phyloP scores from a whole-genome alignment of 257 asterid species.

The Schizonepeta tenuifolia region DNA sequence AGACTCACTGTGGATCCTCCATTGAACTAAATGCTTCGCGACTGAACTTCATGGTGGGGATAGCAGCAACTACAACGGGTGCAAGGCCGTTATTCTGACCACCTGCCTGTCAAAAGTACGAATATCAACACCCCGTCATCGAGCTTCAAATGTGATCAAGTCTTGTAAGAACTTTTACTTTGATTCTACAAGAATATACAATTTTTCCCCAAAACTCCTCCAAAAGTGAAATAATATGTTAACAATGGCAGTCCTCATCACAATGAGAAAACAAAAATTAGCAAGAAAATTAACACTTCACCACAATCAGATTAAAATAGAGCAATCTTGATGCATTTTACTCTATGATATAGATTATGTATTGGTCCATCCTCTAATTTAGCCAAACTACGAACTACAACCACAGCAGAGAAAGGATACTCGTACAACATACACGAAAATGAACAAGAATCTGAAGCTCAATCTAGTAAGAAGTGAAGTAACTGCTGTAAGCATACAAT shows the following conservation, averaged over 20 bases:
- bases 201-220: neutral
- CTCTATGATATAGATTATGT: neutral
- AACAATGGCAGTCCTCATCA: neutral
- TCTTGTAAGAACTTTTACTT: neutral
- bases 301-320: neutral
- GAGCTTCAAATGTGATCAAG: neutral
- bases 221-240: neutral
- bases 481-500: neutral
- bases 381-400: neutral
- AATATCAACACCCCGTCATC: neutral
- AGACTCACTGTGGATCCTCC: slow-evolving; percentile 82
- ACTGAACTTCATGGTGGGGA: slow-evolving; percentile 79
- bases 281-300: neutral
- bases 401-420: neutral
- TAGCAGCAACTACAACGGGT: slow-evolving; percentile 79
- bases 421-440: neutral
- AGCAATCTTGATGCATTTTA: neutral
- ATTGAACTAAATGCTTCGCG: slow-evolving; percentile 70
- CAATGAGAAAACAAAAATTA: too few species aligned
- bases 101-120: slow-evolving; percentile 61
- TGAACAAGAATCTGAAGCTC: slow-evolving; percentile 15
- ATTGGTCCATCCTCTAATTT: neutral
- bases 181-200: neutral
- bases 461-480: slow-evolving; percentile 10
- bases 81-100: slow-evolving; percentile 66